Evolutionary conservation across 176 grass and related monocot genomes (phyloP).

Genomic region (Cocos nucifera): DNA sequence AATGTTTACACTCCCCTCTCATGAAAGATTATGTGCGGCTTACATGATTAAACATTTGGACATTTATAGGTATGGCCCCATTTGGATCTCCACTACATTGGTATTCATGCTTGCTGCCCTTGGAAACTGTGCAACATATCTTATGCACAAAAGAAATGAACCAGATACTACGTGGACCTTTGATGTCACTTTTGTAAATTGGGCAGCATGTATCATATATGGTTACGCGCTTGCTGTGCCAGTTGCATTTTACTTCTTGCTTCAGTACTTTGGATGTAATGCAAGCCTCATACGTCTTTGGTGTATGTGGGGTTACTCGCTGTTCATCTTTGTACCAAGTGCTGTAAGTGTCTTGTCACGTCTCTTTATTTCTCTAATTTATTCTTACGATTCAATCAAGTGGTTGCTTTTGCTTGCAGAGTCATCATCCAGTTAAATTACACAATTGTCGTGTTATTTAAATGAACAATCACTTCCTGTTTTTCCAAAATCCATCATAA

Average conservation of each 20-base stretch:
- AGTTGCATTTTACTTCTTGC: constrained; percentile 72
- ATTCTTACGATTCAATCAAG: too few relatives aligned
- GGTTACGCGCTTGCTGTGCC: constrained; percentile 72
- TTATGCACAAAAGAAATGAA: constrained; percentile 63
- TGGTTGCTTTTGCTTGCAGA: too few relatives aligned
- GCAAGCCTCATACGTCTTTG: constrained; percentile 69
- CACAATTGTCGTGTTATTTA: too few relatives aligned
- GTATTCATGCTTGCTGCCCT: constrained; percentile 74
- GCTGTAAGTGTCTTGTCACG: constrained; percentile 50
- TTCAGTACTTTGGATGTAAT: constrained; percentile 77
- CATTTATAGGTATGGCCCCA: constrained; percentile 58
- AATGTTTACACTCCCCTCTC: too few relatives aligned
- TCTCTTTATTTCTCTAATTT: too few relatives aligned
- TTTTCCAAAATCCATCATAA: too few relatives aligned
- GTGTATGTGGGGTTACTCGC: constrained; percentile 98
- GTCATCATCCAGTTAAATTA: too few relatives aligned
- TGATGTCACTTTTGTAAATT: constrained; percentile 83
- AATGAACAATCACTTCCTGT: too few relatives aligned
- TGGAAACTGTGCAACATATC: constrained; percentile 76
- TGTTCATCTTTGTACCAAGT: constrained; percentile 83
- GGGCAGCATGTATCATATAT: constrained; percentile 87
- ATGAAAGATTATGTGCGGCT: background rate
- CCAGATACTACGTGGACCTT: constrained; percentile 54
- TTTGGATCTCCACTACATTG: constrained; percentile 91
- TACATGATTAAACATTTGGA: constrained; percentile 14